Base-by-base conservation (phyloP, 306 rosid genomes). In the Cicer pinnatifidum region DNA sequence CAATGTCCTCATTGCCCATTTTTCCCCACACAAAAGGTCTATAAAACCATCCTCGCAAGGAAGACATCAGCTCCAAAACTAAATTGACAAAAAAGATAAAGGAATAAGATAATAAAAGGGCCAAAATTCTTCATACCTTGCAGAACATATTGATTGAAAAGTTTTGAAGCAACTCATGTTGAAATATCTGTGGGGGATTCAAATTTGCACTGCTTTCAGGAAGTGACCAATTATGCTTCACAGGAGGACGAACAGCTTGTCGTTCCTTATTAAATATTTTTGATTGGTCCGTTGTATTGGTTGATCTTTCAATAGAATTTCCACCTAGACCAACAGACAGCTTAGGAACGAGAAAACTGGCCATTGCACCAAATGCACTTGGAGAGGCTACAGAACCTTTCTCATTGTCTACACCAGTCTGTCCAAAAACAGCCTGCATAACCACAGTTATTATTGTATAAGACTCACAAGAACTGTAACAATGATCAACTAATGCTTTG, bases 271-370 rank as follows among this genome's bases (percentile, higher is more conserved):
- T 91, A 28, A 82, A 79, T 67, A 81, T 65, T 81, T 91, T 94
- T 56, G 93, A 78, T 76, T 89, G 96, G 77, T 89, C 97, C 16
- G 76, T 47, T 17, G 91, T 81, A 85, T 81, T 86, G 57, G 95
- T 77, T 65, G 92, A 79, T 82, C 82, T 88, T 76, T 93, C 97
- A 69, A 77, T 73, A 53, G 98, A 81, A 82, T 80, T 91, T 83
- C 97, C 95, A 64, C 87, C 82, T 67, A 88, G 73, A 63, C 99
- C 96, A 76, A 83, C 91, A 79, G 99, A 82, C 61, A 89, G 91
- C 89, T 91, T 94, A 61, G 99, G 99, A 80, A 86, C 97, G 72
- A 94, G 99, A 85, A 91, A 94, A 87, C 90, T 90, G 70, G 99
- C 91, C 99, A 94, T 88, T 67, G 96, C 99, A 83, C 97, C 96